These are phyloP conservation scores for Linnemannia exigua DNA, from an alignment of 192 early-diverging fungal genomes.

Conservation along the genomic window DNA sequence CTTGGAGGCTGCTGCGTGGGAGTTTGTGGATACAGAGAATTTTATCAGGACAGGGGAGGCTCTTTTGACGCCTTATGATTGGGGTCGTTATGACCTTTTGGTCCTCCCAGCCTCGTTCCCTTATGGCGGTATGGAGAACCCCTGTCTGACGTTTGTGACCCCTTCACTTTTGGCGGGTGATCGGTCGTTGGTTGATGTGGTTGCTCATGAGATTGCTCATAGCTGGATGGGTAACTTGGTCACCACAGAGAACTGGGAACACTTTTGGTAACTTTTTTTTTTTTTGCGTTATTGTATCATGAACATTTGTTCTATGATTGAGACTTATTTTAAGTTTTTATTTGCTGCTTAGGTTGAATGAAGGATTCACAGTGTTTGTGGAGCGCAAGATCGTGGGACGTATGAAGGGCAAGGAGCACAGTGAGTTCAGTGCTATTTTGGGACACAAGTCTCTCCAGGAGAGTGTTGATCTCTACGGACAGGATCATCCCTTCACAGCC, in stretches of 20 bases:
- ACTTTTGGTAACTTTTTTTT: slow-evolving; percentile 28
- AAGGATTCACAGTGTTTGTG: slow-evolving; percentile 95
- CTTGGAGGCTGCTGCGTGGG: slow-evolving; percentile 92
- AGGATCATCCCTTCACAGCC: slow-evolving; percentile 74
- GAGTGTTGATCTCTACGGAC: slow-evolving; percentile 76
- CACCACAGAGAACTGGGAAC: slow-evolving; percentile 84
- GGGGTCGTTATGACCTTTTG: slow-evolving; percentile 96
- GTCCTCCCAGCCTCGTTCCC: slow-evolving; percentile 90
- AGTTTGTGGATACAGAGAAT: slow-evolving; percentile 86
- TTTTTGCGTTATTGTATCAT: background rate
- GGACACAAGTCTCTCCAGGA: slow-evolving; percentile 83
- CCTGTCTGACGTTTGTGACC: slow-evolving; percentile 97
- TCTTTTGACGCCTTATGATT: slow-evolving; percentile 91
- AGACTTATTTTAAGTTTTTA: slow-evolving; percentile 62
- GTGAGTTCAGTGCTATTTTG: slow-evolving; percentile 90
- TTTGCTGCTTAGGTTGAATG: slow-evolving; percentile 86
- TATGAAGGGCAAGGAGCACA: slow-evolving; percentile 80
- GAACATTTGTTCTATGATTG: background rate
- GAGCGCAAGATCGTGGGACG: slow-evolving; percentile 92
- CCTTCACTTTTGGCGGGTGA: slow-evolving; percentile 97
- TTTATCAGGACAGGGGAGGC: slow-evolving; percentile 76
- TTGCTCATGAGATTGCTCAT: slow-evolving; percentile 95
- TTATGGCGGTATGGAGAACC: slow-evolving; percentile 94
- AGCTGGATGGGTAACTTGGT: slow-evolving; percentile 93
- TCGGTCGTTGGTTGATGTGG: slow-evolving; percentile 92